Evolutionary conservation across 2,329 filamentous ascomycete genomes (phyloP).

Genomic region (Trichoderma brevicompactum): DNA sequence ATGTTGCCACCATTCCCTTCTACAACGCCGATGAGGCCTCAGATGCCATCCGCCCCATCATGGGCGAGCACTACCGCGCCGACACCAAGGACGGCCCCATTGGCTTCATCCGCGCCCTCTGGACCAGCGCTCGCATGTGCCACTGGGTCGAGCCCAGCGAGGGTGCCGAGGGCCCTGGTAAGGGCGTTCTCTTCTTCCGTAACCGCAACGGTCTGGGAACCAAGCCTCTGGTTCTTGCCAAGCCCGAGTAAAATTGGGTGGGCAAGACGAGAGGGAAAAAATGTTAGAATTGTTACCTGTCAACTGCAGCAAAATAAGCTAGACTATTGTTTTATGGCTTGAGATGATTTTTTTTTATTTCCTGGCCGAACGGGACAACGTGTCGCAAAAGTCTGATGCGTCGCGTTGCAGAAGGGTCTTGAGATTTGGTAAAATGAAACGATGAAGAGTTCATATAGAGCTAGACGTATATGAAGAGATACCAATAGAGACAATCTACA

Average conservation of each 20-base stretch:
- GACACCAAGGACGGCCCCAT: conserved; percentile 75
- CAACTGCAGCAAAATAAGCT: conserved; percentile 12
- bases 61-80: conserved; percentile 93
- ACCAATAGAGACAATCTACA: conserved; percentile 21
- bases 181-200: conserved; percentile 90
- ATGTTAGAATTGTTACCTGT: conserved; percentile 6
- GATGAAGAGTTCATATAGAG: conserved; percentile 3
- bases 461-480: conserved; percentile 22
- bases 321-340: neutral
- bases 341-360: neutral
- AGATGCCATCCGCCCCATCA: conserved; percentile 91
- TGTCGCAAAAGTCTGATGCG: neutral
- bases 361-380: neutral
- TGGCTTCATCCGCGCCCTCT: conserved; percentile 86
- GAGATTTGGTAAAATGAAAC: conserved; percentile 2
- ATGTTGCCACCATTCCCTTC: conserved; percentile 93
- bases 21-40: conserved; percentile 94
- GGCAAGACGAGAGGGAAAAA: neutral
- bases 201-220: conserved; percentile 88
- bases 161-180: conserved; percentile 77
- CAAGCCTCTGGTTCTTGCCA: conserved; percentile 39
- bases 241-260: conserved; percentile 25
- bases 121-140: conserved; percentile 80
- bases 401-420: neutral
- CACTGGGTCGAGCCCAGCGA: conserved; percentile 96